Percentiles rank a stretch among this genome's conserved stretches.
phyloP scores from a whole-genome alignment of 768 basidiomycete species.

The Phanerochaete sordida region DNA sequence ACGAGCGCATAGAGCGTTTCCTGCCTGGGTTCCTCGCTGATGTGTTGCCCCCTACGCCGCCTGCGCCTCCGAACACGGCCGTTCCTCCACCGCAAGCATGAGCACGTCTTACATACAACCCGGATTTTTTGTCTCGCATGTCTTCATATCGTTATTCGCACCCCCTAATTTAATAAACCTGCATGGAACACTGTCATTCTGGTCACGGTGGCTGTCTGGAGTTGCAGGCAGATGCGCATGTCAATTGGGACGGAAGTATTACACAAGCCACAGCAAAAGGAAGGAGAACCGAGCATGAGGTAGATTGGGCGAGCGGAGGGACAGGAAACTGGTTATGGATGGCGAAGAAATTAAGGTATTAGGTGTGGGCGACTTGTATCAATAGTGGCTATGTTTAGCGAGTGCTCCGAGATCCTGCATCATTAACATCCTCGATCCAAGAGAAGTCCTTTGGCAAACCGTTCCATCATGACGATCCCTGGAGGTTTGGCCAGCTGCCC shows the following conservation, averaged over 20 bases:
- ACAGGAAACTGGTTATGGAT: background rate
- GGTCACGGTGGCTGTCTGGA: background rate
- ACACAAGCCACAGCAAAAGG: background rate
- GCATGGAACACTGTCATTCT: background rate
- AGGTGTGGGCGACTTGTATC: conserved; percentile 4
- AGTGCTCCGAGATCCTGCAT: conserved; percentile 3
- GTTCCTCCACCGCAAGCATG: background rate
- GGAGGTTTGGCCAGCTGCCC: conserved; percentile 40
- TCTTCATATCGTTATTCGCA: background rate
- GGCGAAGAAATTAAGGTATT: conserved; percentile 2
- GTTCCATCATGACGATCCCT: background rate
- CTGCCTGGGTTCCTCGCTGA: conserved; percentile 85
- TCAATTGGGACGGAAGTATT: background rate
- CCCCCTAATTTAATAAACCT: background rate
- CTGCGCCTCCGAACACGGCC: conserved; percentile 10
- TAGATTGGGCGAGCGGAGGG: background rate
- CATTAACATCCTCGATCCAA: conserved; percentile 1
- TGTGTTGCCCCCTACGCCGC: conserved; percentile 48
- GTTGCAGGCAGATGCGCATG: background rate
- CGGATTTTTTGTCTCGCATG: background rate
- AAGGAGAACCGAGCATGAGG: background rate
- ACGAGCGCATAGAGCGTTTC: conserved; percentile 86
- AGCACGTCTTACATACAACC: background rate
- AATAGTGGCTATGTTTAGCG: conserved; percentile 2
- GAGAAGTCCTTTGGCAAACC: background rate